Percentiles rank a stretch among this genome's conserved stretches.
These are phyloP conservation scores for Testicularia cyperi DNA, from an alignment of 1,284 basidiomycete species.

Conservation along the genomic window DNA sequence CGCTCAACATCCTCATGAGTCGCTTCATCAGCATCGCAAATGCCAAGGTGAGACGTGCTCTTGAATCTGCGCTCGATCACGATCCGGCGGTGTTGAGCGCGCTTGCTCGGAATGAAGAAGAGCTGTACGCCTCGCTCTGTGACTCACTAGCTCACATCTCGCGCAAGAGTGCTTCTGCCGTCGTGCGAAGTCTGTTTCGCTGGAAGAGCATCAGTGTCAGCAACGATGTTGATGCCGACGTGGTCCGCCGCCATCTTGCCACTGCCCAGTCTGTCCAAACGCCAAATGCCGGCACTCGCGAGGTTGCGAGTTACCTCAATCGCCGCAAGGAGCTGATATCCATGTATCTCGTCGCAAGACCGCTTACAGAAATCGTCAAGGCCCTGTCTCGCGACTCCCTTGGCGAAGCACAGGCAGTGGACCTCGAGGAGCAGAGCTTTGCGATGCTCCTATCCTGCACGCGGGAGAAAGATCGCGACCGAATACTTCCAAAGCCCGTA, in stretches of 20 bases:
- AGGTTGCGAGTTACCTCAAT: conserved; percentile 32
- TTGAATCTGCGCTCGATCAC: conserved; percentile 29
- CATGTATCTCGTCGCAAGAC: conserved; percentile 36
- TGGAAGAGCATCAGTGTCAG: conserved; percentile 68
- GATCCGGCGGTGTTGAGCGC: conserved; percentile 28
- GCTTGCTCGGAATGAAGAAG: conserved; percentile 73
- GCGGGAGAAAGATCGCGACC: conserved; percentile 44
- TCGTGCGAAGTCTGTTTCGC: conserved; percentile 81
- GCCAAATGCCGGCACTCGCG: conserved; percentile 12
- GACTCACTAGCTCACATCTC: conserved; percentile 82
- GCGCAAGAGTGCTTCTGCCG: conserved; percentile 77
- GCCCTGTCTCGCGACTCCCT: conserved; percentile 12
- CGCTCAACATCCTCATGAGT: conserved; percentile 52
- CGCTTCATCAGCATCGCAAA: conserved; percentile 45
- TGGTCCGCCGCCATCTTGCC: conserved; percentile 30
- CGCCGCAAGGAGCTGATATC: conserved; percentile 41
- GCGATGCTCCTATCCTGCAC: conserved; percentile 50
- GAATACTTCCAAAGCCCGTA: conserved; percentile 21
- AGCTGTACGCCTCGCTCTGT: conserved; percentile 77
- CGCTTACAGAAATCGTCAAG: conserved; percentile 33
- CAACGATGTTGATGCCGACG: conserved; percentile 15
- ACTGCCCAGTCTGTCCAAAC: conserved; percentile 3
- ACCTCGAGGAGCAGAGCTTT: conserved; percentile 44
- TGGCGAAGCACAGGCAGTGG: conserved; percentile 33
- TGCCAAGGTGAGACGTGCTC: conserved; percentile 37